Evolutionary conservation across 2,329 filamentous ascomycete genomes (phyloP).

Genomic region (Cladobotryum mycophilum): DNA sequence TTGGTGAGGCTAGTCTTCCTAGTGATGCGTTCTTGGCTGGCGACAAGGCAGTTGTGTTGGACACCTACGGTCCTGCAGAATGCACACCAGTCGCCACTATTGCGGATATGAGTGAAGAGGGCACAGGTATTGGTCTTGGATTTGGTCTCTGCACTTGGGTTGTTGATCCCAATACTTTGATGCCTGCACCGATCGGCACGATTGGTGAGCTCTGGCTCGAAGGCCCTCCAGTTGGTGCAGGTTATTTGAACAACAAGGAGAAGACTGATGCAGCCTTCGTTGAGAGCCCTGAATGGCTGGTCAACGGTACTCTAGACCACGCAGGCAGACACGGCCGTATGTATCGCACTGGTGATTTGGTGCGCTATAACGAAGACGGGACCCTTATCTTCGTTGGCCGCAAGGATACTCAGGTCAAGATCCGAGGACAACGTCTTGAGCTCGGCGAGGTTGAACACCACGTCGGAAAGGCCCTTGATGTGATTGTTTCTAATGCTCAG

Average conservation of each 20-base stretch:
- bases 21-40: not conserved
- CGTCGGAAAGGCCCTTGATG: constrained; percentile 13
- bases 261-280: not conserved
- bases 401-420: constrained; percentile 52
- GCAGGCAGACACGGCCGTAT: constrained; percentile 12
- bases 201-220: constrained; percentile 3
- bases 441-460: constrained; percentile 19
- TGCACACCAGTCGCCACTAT: too few species aligned
- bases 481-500: too few species aligned
- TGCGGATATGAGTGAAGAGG: not conserved
- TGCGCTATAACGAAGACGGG: constrained; percentile 35
- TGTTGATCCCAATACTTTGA: constrained; percentile 7
- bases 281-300: too few species aligned
- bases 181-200: not conserved
- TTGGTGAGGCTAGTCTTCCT: not conserved
- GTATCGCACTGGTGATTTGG: constrained; percentile 34
- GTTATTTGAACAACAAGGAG: not conserved
- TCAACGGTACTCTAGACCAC: not conserved
- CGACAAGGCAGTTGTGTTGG: not conserved
- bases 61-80: not conserved
- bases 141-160: not conserved
- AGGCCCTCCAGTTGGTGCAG: not conserved
- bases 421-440: constrained; percentile 51
- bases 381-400: constrained; percentile 41
- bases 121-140: not conserved